A percentile compares a stretch with the other conserved stretches of the same genome.
phyloP scores from a whole-genome alignment of 805 yeast species.

The Candida ulmi region DNA sequence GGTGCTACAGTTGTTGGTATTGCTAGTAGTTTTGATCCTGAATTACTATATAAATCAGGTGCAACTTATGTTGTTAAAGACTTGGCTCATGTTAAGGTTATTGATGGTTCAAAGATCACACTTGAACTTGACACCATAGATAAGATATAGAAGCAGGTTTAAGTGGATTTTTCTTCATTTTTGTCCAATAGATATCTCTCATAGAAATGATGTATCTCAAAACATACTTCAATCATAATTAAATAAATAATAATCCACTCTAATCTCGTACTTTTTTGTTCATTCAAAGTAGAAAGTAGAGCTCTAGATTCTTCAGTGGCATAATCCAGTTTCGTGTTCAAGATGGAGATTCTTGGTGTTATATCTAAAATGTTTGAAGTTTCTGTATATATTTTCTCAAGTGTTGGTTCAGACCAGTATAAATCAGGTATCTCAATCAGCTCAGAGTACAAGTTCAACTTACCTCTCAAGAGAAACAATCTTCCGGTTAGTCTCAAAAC shows the following conservation, averaged over 20 bases:
- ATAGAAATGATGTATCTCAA: constrained; percentile 72
- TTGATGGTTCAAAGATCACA: constrained; percentile 18
- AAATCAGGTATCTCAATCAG: constrained; percentile 88
- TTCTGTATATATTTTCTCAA: constrained; percentile 69
- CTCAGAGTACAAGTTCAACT: constrained; percentile 79
- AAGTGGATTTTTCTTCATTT: background rate
- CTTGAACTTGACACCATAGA: constrained; percentile 21
- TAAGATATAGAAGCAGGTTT: background rate
- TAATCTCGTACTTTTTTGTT: constrained; percentile 65
- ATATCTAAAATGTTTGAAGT: constrained; percentile 73
- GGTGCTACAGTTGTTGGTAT: constrained; percentile 84
- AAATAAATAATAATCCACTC: constrained; percentile 87
- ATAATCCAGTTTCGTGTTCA: constrained; percentile 84
- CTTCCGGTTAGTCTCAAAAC: constrained; percentile 68
- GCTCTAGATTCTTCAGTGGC: constrained; percentile 86
- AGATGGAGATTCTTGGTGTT: constrained; percentile 66
- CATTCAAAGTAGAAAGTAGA: constrained; percentile 66
- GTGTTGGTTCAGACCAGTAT: constrained; percentile 87
- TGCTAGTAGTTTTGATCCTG: constrained; percentile 68
- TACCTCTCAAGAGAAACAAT: constrained; percentile 71
- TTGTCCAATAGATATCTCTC: constrained; percentile 36
- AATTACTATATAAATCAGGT: constrained; percentile 50
- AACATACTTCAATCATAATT: constrained; percentile 79
- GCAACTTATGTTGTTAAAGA: constrained; percentile 80
- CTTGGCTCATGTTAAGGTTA: constrained; percentile 32